Evolutionary conservation across 352 stramenopile genomes (phyloP), one percentile per base, ranked within the genome.

Genomic region (Phytophthora sojae): DNA sequence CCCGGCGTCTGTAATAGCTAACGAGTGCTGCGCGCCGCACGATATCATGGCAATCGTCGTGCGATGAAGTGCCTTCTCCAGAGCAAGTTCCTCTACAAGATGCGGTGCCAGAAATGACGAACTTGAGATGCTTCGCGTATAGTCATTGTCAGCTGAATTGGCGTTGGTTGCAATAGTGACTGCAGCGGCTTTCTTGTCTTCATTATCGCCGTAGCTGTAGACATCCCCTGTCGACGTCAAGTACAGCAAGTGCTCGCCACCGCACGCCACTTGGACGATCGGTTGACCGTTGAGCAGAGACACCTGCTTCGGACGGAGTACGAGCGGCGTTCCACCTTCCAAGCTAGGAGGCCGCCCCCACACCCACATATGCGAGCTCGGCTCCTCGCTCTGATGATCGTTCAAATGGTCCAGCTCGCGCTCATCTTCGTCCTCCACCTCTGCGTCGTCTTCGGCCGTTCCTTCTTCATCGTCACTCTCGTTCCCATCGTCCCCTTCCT

Each of bases 11-110:
- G 83, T 94, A 26, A 96, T 89, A 0, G 79, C 88, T 14, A 92
- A 45, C 14, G 88, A 93, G 65, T 96, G 88, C 61, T 96, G 85
- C 0, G 86, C 85, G 2, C 88, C 88, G 55, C 88, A 96, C 3
- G 88, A 77, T 3, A 96, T 76, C 42, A 67, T 71, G 1, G 81
- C 62, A 42, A 96, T 94, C 19, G 79, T 79, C 2, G 80, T 91
- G 35, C 77, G 76, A 67, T 94, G 81, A 51, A 96, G 65, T 6
- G 88, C 88, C 45, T 96, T 96, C 51, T 93, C 88, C 5, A 96
- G 49, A 15, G 88, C 85, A 49, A 96, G 85, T 49, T 92, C 85
- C 77, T 96, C 84, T 8, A 96, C 82, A 7, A 96, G 69, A 50
- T 81, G 86, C 30, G 88, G 88, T 0, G 74, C 57, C 19, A 85